phyloP scores from a whole-genome alignment of 129 eudicot species.

The Saussurea involucrata region DNA sequence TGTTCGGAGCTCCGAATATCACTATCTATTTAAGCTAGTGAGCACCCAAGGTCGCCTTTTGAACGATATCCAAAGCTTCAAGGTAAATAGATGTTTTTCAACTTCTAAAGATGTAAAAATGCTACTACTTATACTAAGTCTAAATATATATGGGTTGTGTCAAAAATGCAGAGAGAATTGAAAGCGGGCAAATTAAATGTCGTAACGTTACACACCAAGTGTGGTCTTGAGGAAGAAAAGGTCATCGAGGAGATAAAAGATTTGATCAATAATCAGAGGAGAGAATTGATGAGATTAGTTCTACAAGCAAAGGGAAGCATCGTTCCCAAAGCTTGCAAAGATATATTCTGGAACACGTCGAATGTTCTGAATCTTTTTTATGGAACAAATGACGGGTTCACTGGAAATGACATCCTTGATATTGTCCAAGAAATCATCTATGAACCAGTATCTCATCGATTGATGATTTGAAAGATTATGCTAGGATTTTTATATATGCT shows the following conservation, averaged over 20 bases:
- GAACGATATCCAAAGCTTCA: slow-evolving; percentile 40
- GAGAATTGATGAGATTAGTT: slow-evolving; percentile 54
- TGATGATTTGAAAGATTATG: not conserved
- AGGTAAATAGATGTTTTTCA: slow-evolving; percentile 30
- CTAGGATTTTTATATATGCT: too few species aligned
- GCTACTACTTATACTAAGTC: not conserved
- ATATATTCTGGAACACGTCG: slow-evolving; percentile 68
- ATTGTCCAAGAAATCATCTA: slow-evolving; percentile 42
- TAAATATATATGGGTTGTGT: not conserved
- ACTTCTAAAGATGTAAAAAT: not conserved
- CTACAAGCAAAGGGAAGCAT: slow-evolving; percentile 31
- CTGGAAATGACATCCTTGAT: slow-evolving; percentile 36
- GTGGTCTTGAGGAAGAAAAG: slow-evolving; percentile 29
- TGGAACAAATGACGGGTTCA: slow-evolving; percentile 57
- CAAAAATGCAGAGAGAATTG: slow-evolving; percentile 54
- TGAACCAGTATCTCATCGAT: slow-evolving; percentile 35
- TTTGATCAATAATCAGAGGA: slow-evolving; percentile 19
- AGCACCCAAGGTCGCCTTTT: slow-evolving; percentile 57
- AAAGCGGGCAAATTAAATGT: slow-evolving; percentile 55
- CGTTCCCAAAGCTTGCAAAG: slow-evolving; percentile 62
- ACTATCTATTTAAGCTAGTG: slow-evolving; percentile 36
- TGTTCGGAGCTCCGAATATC: slow-evolving; percentile 37
- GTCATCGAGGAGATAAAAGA: slow-evolving; percentile 32
- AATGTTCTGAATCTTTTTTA: slow-evolving; percentile 49
- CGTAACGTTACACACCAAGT: slow-evolving; percentile 37